Evolutionary conservation across 345 rosid species (phyloP), one percentile per base, ranked within the genome.

Genomic region (Erysimum cheiranthoides): DNA sequence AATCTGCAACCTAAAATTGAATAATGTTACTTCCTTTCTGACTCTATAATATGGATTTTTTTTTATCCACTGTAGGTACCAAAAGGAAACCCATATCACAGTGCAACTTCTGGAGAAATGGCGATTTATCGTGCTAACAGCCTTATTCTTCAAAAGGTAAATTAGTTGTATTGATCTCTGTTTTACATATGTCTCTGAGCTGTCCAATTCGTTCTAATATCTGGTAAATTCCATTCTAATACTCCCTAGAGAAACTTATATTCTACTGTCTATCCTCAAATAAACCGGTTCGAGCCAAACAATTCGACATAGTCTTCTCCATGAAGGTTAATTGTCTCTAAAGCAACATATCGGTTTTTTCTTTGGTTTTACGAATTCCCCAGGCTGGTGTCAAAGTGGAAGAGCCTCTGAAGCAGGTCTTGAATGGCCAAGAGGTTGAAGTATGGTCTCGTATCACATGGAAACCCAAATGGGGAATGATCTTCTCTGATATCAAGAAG

Each of bases 101-200:
- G 98, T 74, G 97, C 97, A 75, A 93, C 95, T 76, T 93, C 98
- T 27, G 98, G 98, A 74, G 98, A 93, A 89, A 89, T 86, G 91
- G 90, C 93, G 13, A 82, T 93, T 69, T 93, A 93, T 76, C 84
- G 88, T 49, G 91, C 97, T 42, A 85, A 90, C 78, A 82, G 87
- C 80, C 91, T 80, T 54, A 86, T 90, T 69, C 96, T 93, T 63
- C 86, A 79, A 76, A 85, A 93, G 97, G 79, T 76, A 50, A 17
- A 30, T 16, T 85, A 68, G 12, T 32, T 49, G 60, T 30, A 57
- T 16, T 35, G 18, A 34, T 59, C 50, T 47, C 14, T 74, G 30
- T 35, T 61, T 39, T 12, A 35, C 57, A 68, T 60, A 31, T 58
- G 60, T 32, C 42, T 74, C 27, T 40, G 9, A 59, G 16, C 2